These are phyloP conservation scores for Aspergillus bombycis DNA, from an alignment of 2,329 filamentous ascomycete species.

Conservation along the genomic window DNA sequence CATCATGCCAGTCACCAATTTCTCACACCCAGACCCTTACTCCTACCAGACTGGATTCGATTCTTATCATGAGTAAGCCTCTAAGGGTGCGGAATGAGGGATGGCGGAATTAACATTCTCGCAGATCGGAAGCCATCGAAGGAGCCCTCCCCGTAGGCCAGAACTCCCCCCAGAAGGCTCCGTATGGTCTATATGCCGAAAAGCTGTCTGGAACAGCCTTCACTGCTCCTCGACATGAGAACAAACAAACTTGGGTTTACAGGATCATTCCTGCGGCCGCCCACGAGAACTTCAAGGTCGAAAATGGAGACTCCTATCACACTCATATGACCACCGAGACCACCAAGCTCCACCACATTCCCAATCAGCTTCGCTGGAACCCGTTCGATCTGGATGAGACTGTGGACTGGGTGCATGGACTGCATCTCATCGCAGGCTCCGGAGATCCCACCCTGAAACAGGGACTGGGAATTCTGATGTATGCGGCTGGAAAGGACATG, in stretches of 20 bases:
- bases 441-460: constrained; percentile 79
- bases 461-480: constrained; percentile 79
- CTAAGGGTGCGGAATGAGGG: neutral
- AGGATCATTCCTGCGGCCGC: constrained; percentile 67
- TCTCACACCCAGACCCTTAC: constrained; percentile 69
- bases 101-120: constrained; percentile 21
- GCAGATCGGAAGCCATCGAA: constrained; percentile 73
- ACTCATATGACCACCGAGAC: constrained; percentile 44
- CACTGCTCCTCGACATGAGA: constrained; percentile 69
- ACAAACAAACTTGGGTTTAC: constrained; percentile 74
- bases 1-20: constrained; percentile 66
- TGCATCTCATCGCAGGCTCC: constrained; percentile 75
- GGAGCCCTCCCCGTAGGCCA: constrained; percentile 73
- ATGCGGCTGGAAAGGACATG: constrained; percentile 80
- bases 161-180: constrained; percentile 81
- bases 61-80: constrained; percentile 72
- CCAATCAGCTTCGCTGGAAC: constrained; percentile 81
- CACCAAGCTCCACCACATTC: constrained; percentile 70
- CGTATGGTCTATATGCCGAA: constrained; percentile 80
- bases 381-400: constrained; percentile 73
- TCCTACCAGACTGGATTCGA: constrained; percentile 78
- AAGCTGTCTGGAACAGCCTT: constrained; percentile 75
- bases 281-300: constrained; percentile 55
- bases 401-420: constrained; percentile 68
- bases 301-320: constrained; percentile 51